Evolutionary conservation across 768 basidiomycete species (phyloP).

Genomic region (Sarcodon sp.): DNA sequence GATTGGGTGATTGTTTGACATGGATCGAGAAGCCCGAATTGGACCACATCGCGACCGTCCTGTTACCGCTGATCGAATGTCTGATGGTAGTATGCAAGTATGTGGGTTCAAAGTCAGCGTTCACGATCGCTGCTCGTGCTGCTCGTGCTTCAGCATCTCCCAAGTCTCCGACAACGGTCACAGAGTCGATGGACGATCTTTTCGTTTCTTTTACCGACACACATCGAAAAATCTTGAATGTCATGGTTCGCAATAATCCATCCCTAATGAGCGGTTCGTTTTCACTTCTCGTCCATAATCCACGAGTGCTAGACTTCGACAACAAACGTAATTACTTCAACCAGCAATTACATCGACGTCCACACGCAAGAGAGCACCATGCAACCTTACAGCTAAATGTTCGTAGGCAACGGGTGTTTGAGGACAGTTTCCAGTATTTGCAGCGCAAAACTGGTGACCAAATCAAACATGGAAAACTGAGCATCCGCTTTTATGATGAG

Average conservation of each 20-base stretch:
- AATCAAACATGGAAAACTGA: slow-evolving; percentile 96
- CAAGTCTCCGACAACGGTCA: slow-evolving; percentile 46
- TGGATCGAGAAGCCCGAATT: slow-evolving; percentile 71
- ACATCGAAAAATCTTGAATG: slow-evolving; percentile 87
- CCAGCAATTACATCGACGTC: slow-evolving; percentile 82
- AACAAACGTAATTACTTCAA: slow-evolving; percentile 97
- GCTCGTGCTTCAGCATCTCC: slow-evolving; percentile 60
- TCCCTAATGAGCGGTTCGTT: slow-evolving; percentile 98
- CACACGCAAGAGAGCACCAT: slow-evolving; percentile 68
- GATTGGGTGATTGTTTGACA: slow-evolving; percentile 80
- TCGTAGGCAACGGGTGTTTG: slow-evolving; percentile 84
- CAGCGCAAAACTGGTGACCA: slow-evolving; percentile 88
- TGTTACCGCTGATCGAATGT: slow-evolving; percentile 90
- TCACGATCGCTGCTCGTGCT: slow-evolving; percentile 30
- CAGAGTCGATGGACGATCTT: slow-evolving; percentile 77
- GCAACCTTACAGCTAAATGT: slow-evolving; percentile 81
- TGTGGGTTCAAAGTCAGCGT: slow-evolving; percentile 54
- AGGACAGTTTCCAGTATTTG: slow-evolving; percentile 91
- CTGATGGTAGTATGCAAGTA: slow-evolving; percentile 99
- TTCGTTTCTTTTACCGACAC: slow-evolving; percentile 90
- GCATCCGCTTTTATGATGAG: slow-evolving; percentile 91
- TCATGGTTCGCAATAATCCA: slow-evolving; percentile 98
- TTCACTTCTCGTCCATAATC: slow-evolving; percentile 90
- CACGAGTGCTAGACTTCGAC: slow-evolving; percentile 95
- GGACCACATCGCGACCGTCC: slow-evolving; percentile 83